Evolutionary conservation across 139 green algal species (phyloP), one percentile per base, ranked within the genome.

Genomic region (Zygnema circumcarinatum): DNA sequence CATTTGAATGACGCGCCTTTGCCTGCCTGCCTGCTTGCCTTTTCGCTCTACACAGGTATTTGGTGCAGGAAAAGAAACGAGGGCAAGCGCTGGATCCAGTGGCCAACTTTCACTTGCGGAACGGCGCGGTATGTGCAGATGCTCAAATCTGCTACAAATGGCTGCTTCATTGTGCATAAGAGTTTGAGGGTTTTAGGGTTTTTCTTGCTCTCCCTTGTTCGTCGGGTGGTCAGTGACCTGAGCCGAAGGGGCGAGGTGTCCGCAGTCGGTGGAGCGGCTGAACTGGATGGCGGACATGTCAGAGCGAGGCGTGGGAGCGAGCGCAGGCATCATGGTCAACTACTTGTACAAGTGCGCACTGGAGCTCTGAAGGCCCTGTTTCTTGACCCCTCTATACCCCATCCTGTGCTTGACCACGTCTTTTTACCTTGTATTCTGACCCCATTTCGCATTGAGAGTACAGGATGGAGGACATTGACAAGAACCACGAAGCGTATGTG

Each of bases 281-380:
- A 95, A 95, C 76, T 95, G 90, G 91, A 80, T 87, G 52, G 93
- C 92, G 11, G 93, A 97, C 81, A 54, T 82, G 25, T 93, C 84
- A 2, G 2, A 67, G 3, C 42, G 68, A 32, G 94, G 93, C 0
- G 47, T 96, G n/a, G 74, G 31, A 0, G 54, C 83, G 21, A 93
- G 81, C 81, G 93, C 90, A 47, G 95, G 95, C 20, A 83, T 97
- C n/a, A 97, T 97, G 95, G 94, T 95, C n/a, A 97, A 96, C 79
- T 97, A 97, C 62, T 54, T 69, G 67, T 96, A 96, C 86, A 81
- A 7, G 79, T 86, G 2, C 54, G n/a, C n/a, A n/a, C n/a, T n/a
- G n/a, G n/a, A n/a, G n/a, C n/a, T n/a, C n/a, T n/a, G n/a, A 72
- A 29, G 25, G 29, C 56, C 56, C 56, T 72, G 56, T 25, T 29